These are phyloP conservation scores for Ophidiomyces ophidiicola DNA, from an alignment of 2,329 filamentous ascomycete species.

Conservation along the genomic window DNA sequence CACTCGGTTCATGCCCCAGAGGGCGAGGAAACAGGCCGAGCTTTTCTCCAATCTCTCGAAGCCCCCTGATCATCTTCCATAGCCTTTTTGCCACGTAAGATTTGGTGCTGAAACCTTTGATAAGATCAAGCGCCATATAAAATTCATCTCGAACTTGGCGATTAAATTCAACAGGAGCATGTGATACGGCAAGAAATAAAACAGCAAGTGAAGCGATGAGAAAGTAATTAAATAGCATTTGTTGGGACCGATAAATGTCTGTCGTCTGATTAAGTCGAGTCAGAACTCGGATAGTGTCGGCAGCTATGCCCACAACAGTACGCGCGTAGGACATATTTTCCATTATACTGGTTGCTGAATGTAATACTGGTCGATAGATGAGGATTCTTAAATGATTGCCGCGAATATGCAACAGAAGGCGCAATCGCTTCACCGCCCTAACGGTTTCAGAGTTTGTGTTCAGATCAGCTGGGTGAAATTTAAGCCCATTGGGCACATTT, in stretches of 20 bases:
- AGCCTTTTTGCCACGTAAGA: constrained; percentile 50
- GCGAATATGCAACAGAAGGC: constrained; percentile 72
- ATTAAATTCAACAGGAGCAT: constrained; percentile 50
- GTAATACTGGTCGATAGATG: constrained; percentile 76
- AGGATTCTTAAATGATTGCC: constrained; percentile 84
- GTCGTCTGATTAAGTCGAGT: constrained; percentile 50
- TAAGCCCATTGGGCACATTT: constrained; percentile 51
- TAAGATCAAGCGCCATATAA: constrained; percentile 53
- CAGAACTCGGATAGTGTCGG: constrained; percentile 51
- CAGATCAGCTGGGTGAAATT: constrained; percentile 48
- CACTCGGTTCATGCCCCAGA: constrained; percentile 33
- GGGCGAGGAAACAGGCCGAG: constrained; percentile 41
- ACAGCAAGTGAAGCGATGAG: constrained; percentile 52
- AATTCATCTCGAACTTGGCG: constrained; percentile 52
- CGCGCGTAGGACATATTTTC: constrained; percentile 62
- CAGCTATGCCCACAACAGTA: constrained; percentile 52
- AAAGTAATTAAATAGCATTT: constrained; percentile 56
- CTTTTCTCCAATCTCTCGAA: constrained; percentile 52
- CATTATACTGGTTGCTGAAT: constrained; percentile 72
- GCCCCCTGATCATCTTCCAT: constrained; percentile 51
- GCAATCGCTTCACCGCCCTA: constrained; percentile 59
- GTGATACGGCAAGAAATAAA: constrained; percentile 52
- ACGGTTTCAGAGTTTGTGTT: constrained; percentile 38
- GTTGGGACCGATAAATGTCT: constrained; percentile 52
- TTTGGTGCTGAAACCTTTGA: constrained; percentile 50